phyloP scores from a whole-genome alignment of 306 rosid species.

The Begonia peltatifolia region DNA sequence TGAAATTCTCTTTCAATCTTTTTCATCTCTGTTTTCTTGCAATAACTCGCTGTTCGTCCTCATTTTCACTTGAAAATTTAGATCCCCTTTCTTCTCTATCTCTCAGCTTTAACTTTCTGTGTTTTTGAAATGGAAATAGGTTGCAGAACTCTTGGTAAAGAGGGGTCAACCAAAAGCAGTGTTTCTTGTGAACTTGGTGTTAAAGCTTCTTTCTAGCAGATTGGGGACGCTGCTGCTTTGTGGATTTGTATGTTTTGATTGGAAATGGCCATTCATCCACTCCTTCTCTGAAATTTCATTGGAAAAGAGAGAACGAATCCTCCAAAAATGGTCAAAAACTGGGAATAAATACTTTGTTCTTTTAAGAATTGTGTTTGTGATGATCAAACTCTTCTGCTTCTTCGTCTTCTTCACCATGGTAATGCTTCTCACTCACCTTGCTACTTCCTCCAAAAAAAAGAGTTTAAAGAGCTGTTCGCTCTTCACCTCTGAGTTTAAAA shows the following conservation, averaged over 20 bases:
- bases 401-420: constrained; percentile 71
- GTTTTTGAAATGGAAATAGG: constrained; percentile 18
- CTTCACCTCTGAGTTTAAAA: no score
- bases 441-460: not conserved
- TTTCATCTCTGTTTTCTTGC: not conserved
- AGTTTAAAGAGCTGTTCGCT: no score
- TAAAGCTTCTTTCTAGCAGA: constrained; percentile 46
- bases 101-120: not conserved
- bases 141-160: constrained; percentile 47
- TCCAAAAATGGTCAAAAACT: constrained; percentile 64
- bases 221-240: constrained; percentile 62
- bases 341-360: constrained; percentile 27
- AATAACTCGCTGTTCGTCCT: no score
- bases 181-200: constrained; percentile 23
- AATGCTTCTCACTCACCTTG: constrained; percentile 7
- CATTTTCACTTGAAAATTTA: no score
- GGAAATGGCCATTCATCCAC: constrained; percentile 65
- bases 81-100: not conserved
- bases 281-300: constrained; percentile 55
- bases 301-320: constrained; percentile 59
- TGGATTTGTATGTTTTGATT: constrained; percentile 38
- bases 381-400: constrained; percentile 52
- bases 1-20: constrained; percentile 2
- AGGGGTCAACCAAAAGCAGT: constrained; percentile 29
- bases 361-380: constrained; percentile 34